Evolutionary conservation across 805 yeast species (phyloP).

Genomic region (Lipomyces japonicus): DNA sequence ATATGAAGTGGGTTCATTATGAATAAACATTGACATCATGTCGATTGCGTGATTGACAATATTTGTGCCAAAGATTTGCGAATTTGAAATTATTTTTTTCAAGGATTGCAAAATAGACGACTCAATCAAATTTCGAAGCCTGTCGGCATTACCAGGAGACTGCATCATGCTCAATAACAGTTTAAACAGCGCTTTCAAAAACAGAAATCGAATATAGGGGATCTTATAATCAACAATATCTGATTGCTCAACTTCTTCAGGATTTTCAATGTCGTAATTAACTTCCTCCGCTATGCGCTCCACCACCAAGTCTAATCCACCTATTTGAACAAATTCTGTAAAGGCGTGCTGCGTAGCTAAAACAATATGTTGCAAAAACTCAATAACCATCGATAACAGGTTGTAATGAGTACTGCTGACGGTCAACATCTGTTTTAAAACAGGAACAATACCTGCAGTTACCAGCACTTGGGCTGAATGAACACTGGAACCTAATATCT

Average conservation of each 20-base stretch:
- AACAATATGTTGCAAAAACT: conserved; percentile 47
- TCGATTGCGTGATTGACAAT: conserved; percentile 59
- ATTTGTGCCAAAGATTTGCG: conserved; percentile 62
- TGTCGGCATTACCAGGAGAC: conserved; percentile 70
- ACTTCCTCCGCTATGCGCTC: conserved; percentile 62
- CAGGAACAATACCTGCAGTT: conserved; percentile 70
- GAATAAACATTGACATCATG: conserved; percentile 65
- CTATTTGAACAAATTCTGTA: conserved; percentile 57
- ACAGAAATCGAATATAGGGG: conserved; percentile 36
- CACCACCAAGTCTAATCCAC: conserved; percentile 64
- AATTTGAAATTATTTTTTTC: conserved; percentile 54
- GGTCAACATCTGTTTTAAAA: conserved; percentile 58
- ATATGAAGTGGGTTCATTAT: conserved; percentile 88
- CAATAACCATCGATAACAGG: conserved; percentile 60
- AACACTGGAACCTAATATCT: conserved; percentile 54
- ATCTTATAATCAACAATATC: conserved; percentile 32
- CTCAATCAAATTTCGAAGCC: conserved; percentile 80
- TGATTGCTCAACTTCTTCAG: conserved; percentile 16
- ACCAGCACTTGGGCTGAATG: conserved; percentile 46
- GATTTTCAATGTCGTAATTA: conserved; percentile 31
- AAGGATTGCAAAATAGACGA: conserved; percentile 67
- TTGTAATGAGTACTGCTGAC: conserved; percentile 47
- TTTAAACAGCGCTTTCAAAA: conserved; percentile 57
- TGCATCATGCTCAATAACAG: conserved; percentile 61
- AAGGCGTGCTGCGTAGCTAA: conserved; percentile 44